Base-by-base conservation (phyloP, 2,329 filamentous ascomycete species). In the Fusarium sp. region DNA sequence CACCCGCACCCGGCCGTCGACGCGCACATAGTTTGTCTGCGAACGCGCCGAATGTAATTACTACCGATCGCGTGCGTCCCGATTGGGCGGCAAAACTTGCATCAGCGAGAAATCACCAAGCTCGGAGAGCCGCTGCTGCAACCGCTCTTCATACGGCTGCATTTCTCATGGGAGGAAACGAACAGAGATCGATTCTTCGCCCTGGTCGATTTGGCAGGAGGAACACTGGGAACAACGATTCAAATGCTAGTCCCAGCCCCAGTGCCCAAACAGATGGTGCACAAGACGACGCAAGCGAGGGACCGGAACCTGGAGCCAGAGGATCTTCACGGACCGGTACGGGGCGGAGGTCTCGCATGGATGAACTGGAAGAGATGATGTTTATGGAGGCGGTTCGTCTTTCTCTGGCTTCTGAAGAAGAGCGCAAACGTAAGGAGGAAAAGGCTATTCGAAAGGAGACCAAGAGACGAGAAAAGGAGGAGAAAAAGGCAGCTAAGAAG, bases 321-420 rank as follows among this genome's bases (percentile, higher is more conserved):
- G 68, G 65, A 7, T 70, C 75, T 18, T 67, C 74, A 1, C 56
- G 76, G 4, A 71, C 64, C 40, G 54, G 71, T 5, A 73, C 74
- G 13, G 74, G 73, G 17, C 76, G 84, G 64, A 80, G 85, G 48
- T 79, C 78, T 60, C 87, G 93, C 33, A 89, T 97, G 78, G 93
- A 97, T 26, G 95, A 98, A 74, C 86, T 98, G 1, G 96, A 99
- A 79, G 95, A 97, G 52, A 93, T 99, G 85, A 99, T 99, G 96
- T 94, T 98, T 85, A 94, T 96, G 86, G 96, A 99, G 80, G 96
- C 96, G 1, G 97, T 99, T 50, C 88, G 96, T 41, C 81, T 97
- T 33, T 97, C 94, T 50, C 85, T 99, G n/a, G 94, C 92, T 1
- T 91, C 93, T 2, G 96, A 99, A 79, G 95, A 98, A 76, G 95